Evolutionary conservation across 345 rosid genomes (phyloP).

Genomic region (Psidium friedrichsthalianum): DNA sequence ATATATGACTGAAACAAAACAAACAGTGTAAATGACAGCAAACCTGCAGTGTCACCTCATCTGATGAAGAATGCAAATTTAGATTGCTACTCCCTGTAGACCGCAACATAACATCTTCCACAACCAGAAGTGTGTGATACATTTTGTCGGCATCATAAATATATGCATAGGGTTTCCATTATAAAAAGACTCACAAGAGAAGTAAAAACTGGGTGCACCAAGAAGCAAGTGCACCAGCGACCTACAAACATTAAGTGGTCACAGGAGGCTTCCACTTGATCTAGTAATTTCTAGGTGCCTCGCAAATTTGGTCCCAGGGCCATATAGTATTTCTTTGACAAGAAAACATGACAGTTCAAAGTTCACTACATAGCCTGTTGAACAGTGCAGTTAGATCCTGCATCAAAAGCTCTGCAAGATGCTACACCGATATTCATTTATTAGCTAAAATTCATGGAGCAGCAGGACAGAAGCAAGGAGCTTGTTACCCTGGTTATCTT

Average conservation of each 20-base stretch:
- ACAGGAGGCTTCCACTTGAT: neutral
- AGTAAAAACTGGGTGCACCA: neutral
- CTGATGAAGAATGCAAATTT: neutral
- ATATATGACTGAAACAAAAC: slow-evolving; percentile 48
- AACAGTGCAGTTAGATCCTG: neutral
- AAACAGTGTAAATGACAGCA: neutral
- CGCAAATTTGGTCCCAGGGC: neutral
- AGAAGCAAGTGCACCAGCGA: neutral
- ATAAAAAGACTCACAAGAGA: neutral
- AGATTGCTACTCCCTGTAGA: neutral
- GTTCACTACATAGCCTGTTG: neutral
- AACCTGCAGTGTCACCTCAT: neutral
- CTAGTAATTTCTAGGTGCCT: neutral
- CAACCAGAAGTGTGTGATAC: neutral
- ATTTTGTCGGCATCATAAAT: neutral
- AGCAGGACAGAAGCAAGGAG: neutral
- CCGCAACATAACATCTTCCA: neutral
- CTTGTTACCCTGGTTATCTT: neutral
- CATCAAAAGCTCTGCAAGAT: neutral
- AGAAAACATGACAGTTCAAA: neutral
- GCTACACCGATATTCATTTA: neutral
- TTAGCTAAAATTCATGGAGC: neutral
- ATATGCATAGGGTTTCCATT: neutral
- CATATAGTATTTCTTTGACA: neutral
- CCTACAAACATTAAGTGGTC: neutral